Evolutionary conservation across 2,329 filamentous ascomycete species (phyloP).

Genomic region (Fusarium sp.): DNA sequence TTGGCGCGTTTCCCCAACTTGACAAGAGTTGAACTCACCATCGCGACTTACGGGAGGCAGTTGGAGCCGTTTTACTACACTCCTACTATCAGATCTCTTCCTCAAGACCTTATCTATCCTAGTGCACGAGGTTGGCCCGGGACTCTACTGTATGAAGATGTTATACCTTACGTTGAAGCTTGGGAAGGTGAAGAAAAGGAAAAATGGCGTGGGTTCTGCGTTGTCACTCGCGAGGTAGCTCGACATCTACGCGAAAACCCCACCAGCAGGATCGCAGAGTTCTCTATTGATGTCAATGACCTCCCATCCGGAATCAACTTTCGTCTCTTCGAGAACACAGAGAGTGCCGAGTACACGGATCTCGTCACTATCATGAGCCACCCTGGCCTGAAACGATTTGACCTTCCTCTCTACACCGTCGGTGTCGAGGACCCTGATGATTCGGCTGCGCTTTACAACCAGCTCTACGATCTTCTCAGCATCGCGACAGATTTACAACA

Average conservation of each 20-base stretch:
- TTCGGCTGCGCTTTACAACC: background rate
- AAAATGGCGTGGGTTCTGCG: constrained; percentile 46
- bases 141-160: too few relatives aligned
- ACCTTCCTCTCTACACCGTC: constrained; percentile 5
- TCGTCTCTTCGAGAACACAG: background rate
- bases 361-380: background rate
- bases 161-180: too few relatives aligned
- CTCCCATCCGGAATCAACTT: constrained; percentile 48
- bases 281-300: constrained; percentile 49
- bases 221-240: constrained; percentile 44
- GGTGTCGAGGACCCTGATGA: fast-evolving
- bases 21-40: constrained; percentile 52
- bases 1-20: constrained; percentile 50
- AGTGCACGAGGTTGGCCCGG: constrained; percentile 47
- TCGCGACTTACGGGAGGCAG: constrained; percentile 52
- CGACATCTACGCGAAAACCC: constrained; percentile 21
- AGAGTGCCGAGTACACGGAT: background rate
- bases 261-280: constrained; percentile 44
- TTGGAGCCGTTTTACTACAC: constrained; percentile 54
- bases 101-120: constrained; percentile 53
- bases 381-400: constrained; percentile 5
- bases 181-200: background rate
- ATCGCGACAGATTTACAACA: constrained; percentile 37
- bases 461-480: background rate
- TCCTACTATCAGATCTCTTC: background rate